Base-by-base conservation (phyloP, 371 early-diverging fungal species). In the Apophysomyces variabilis region DNA sequence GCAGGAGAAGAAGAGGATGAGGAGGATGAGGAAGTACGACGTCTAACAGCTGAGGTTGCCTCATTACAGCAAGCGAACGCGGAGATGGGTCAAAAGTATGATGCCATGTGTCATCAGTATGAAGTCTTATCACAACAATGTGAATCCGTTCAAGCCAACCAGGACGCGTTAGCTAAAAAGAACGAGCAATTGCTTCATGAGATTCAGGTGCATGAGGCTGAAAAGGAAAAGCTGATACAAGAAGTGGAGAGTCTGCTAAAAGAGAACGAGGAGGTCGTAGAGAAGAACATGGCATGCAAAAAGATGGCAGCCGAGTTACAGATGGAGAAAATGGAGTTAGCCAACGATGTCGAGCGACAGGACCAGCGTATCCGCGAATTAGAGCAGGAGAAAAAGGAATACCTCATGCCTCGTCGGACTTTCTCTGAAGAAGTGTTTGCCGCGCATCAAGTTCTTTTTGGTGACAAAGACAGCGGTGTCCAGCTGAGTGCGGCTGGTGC, bases 391-490 rank as follows among this genome's bases (percentile, higher is more conserved):
- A 83, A 83, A 64, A 46, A 68, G 35, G 71, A 72, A 12, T 79
- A 69, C 58, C 69, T 79, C 61, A 73, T 78, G 69, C 79, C 82
- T 12, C 70, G 79, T 16, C 67, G 62, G 3, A 65, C 76, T 11
- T 82, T 82, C 58, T 61, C 82, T 2, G 82, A 82, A 61, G 82
- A 82, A 65, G 82, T 82, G 6, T 82, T 82, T 72, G 77, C 77
- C 3, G 77, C 82, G 14, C 80, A 80, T 46, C 58, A 60, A 16
- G 67, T 76, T 38, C 59, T 80, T 4, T 80, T 77, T 68, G 78
- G 71, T 57, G 50, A 16, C 43, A 62, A 58, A 16, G 21, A 50
- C 4, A 50, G 54, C 21, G 54, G 54, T 0, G 54, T 50, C 18
- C 54, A 50, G 21, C 54, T 50, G 21, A 21, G 21, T 21, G n/a